These are phyloP conservation scores for Tritrichomonas musculus DNA, from an alignment of 208 protist genomes.

Conservation along the genomic window DNA sequence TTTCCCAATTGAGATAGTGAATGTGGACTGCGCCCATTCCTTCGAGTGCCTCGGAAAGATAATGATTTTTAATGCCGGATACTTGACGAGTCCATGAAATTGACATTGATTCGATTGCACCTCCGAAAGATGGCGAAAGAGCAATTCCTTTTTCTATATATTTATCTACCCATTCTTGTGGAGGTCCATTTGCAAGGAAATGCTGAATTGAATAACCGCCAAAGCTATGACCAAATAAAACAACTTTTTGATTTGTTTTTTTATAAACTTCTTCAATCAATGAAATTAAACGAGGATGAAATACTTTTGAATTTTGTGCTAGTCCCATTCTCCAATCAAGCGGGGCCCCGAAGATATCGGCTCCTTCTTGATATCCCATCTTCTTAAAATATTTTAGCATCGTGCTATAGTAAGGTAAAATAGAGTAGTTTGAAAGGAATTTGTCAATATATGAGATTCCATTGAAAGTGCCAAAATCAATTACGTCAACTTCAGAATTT, in stretches of 20 bases:
- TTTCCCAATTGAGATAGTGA: too few relatives aligned
- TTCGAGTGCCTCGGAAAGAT: not conserved
- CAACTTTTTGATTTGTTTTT: not conserved
- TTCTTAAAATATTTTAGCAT: not conserved
- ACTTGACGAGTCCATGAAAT: not conserved
- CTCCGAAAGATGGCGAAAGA: not conserved
- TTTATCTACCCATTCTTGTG: not conserved
- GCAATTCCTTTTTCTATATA: not conserved
- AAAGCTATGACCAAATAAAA: not conserved
- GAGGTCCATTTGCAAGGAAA: not conserved
- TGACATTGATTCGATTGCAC: not conserved
- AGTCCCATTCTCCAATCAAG: not conserved
- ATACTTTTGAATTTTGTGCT: not conserved
- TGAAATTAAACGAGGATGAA: not conserved
- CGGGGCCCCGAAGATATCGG: not conserved
- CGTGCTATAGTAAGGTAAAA: too few relatives aligned
- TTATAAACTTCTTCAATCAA: not conserved
- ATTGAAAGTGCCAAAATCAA: conserved; percentile 4
- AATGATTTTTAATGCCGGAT: not conserved
- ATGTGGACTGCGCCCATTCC: not conserved
- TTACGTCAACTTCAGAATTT: not conserved
- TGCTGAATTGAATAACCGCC: not conserved
- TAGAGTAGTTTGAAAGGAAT: not conserved
- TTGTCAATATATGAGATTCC: too few relatives aligned
- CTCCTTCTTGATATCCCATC: not conserved